Evolutionary conservation across 495 filamentous ascomycete species (phyloP).

Genomic region (Penicillium manginii): DNA sequence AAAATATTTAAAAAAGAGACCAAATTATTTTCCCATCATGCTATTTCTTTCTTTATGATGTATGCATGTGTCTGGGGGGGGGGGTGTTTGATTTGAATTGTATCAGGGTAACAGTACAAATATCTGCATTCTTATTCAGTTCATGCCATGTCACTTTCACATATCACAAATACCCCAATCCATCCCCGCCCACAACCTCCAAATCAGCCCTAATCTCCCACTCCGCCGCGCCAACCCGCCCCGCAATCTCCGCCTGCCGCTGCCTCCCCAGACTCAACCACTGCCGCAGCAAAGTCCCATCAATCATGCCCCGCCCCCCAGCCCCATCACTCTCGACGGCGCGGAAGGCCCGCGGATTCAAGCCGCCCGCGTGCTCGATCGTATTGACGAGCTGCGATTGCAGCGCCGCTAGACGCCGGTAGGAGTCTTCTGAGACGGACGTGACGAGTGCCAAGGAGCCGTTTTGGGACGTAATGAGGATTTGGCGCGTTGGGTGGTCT

Average conservation of each 20-base stretch:
- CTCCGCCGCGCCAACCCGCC: constrained; percentile 61
- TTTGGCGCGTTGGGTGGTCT: constrained; percentile 48
- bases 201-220: constrained; percentile 63
- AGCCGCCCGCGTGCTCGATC: constrained; percentile 73
- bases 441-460: constrained; percentile 78
- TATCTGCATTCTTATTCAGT: too few species aligned
- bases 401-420: constrained; percentile 82
- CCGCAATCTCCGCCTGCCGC: constrained; percentile 69
- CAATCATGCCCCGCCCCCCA: constrained; percentile 61
- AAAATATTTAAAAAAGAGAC: not conserved
- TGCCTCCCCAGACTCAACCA: constrained; percentile 73
- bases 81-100: too few species aligned
- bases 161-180: constrained; percentile 56
- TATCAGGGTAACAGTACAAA: too few species aligned
- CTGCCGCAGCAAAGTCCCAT: constrained; percentile 61
- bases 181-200: constrained; percentile 62
- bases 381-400: constrained; percentile 76
- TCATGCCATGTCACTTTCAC: too few species aligned
- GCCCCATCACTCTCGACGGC: constrained; percentile 53
- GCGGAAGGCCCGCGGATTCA: constrained; percentile 83
- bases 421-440: constrained; percentile 75
- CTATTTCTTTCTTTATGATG: constrained; percentile 8
- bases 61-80: too few species aligned
- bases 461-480: constrained; percentile 71
- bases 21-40: not conserved